Conservation (phyloP, 1,284 basidiomycete genomes). For the Cryptococcus wingfieldii region DNA sequence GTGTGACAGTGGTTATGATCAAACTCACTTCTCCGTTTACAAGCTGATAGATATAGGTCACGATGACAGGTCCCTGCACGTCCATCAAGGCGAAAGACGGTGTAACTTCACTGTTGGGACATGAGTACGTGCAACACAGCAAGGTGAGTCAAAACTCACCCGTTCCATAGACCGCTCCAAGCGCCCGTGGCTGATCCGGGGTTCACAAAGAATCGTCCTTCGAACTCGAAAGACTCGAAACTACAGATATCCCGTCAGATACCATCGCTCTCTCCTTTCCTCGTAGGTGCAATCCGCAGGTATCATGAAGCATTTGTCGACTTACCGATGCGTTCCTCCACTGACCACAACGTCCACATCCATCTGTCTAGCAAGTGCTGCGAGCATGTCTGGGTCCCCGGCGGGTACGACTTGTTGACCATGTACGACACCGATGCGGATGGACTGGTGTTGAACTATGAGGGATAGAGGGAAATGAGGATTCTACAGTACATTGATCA, state of each 20-base stretch:
- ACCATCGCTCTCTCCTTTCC: no score
- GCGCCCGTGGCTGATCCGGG: constrained; percentile 94
- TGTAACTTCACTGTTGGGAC: constrained; percentile 55
- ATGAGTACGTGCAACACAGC: background rate
- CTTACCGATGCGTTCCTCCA: constrained; percentile 89
- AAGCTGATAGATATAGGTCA: constrained; percentile 92
- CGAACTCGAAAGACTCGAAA: constrained; percentile 90
- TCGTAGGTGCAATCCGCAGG: no score
- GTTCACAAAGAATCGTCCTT: constrained; percentile 90
- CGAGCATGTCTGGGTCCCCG: constrained; percentile 84
- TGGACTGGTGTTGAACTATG: constrained; percentile 69
- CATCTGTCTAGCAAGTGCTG: constrained; percentile 85
- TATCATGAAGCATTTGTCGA: constrained; percentile 12
- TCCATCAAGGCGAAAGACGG: constrained; percentile 92
- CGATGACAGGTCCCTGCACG: constrained; percentile 87
- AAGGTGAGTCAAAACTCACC: constrained; percentile 50
- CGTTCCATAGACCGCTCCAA: constrained; percentile 72
- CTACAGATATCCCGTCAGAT: constrained; percentile 47
- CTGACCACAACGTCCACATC: constrained; percentile 93
- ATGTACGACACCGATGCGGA: constrained; percentile 88
- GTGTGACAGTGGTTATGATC: background rate
- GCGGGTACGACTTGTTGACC: constrained; percentile 92
- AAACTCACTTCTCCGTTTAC: constrained; percentile 78
- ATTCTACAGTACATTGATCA: constrained; percentile 21
- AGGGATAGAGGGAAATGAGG: constrained; percentile 72